phyloP scores from a whole-genome alignment of 2,329 filamentous ascomycete species.

The Chrysoporthe deuterocubensis region DNA sequence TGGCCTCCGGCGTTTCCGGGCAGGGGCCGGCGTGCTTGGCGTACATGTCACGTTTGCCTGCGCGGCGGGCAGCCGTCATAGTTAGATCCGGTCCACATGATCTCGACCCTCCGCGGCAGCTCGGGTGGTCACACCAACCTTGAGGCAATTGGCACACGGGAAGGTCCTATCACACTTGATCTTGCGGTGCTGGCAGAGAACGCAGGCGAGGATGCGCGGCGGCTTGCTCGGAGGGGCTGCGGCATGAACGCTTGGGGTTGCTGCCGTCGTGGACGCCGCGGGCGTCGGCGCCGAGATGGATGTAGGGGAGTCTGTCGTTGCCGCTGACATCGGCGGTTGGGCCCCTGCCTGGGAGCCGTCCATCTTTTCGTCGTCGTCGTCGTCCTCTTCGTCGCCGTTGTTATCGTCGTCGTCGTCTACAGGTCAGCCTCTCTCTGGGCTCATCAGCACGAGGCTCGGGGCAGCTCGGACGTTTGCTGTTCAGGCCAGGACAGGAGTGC shows the following conservation, averaged over 20 bases:
- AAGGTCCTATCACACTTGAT: constrained; percentile 65
- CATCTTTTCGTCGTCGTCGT: constrained; percentile 8
- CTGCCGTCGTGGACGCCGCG: constrained; percentile 3
- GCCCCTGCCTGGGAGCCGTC: constrained; percentile 9
- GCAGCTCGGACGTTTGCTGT: not conserved
- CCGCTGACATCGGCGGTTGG: constrained; percentile 6
- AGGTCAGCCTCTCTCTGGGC: not conserved
- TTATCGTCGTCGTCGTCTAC: not conserved
- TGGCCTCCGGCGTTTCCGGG: constrained; percentile 61
- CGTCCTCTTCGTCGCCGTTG: not conserved
- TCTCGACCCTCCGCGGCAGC: not conserved
- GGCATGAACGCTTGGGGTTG: not conserved
- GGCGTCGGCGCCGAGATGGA: constrained; percentile 16
- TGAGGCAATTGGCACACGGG: constrained; percentile 64
- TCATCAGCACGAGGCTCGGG: not conserved
- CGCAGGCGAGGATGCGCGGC: constrained; percentile 55
- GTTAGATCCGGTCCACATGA: not conserved
- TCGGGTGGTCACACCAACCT: constrained; percentile 45
- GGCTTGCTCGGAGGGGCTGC: constrained; percentile 38
- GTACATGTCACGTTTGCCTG: constrained; percentile 64
- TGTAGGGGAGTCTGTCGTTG: constrained; percentile 12
- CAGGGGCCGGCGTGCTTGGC: constrained; percentile 63
- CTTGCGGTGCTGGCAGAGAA: constrained; percentile 64
- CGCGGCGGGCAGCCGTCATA: not conserved
- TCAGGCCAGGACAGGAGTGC: not conserved